phyloP scores from a whole-genome alignment of 192 early-diverging fungal species.

The Dissophora ornata region DNA sequence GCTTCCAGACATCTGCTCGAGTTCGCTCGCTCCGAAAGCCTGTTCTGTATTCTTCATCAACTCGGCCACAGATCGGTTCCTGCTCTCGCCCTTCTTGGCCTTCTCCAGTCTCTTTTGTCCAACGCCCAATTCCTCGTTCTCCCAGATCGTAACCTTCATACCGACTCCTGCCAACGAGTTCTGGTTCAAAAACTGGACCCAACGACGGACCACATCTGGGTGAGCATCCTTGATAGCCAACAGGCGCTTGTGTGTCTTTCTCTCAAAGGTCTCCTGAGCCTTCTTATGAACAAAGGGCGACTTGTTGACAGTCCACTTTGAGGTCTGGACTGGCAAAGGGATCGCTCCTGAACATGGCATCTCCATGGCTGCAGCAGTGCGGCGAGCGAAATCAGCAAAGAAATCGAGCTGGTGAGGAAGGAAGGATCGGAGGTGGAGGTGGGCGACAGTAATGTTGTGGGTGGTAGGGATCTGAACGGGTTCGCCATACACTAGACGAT shows the following conservation, averaged over 20 bases:
- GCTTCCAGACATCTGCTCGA: background rate
- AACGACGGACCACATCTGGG: slow-evolving; percentile 76
- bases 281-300: slow-evolving; percentile 98
- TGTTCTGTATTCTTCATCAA: slow-evolving; percentile 29
- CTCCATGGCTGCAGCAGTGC: slow-evolving; percentile 78
- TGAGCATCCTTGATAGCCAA: slow-evolving; percentile 85
- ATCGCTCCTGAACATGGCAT: slow-evolving; percentile 80
- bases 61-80: slow-evolving; percentile 51
- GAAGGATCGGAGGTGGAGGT: slow-evolving; percentile 81
- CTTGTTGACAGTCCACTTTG: slow-evolving; percentile 88
- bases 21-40: background rate
- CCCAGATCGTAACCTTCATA: slow-evolving; percentile 79
- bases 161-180: slow-evolving; percentile 90
- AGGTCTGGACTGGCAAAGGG: slow-evolving; percentile 76
- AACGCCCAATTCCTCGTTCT: slow-evolving; percentile 70
- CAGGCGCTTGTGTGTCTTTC: slow-evolving; percentile 85
- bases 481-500: slow-evolving; percentile 49
- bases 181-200: slow-evolving; percentile 81
- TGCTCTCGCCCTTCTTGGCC: slow-evolving; percentile 51
- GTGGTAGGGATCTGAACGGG: slow-evolving; percentile 65
- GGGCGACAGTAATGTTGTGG: slow-evolving; percentile 77
- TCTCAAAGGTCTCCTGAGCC: slow-evolving; percentile 96
- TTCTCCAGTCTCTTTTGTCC: slow-evolving; percentile 54
- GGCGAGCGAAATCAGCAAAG: slow-evolving; percentile 84
- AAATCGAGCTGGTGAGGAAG: slow-evolving; percentile 90